Evolutionary conservation across 164 flowering plant species (phyloP).

Genomic region (Nelumbo lutea): DNA sequence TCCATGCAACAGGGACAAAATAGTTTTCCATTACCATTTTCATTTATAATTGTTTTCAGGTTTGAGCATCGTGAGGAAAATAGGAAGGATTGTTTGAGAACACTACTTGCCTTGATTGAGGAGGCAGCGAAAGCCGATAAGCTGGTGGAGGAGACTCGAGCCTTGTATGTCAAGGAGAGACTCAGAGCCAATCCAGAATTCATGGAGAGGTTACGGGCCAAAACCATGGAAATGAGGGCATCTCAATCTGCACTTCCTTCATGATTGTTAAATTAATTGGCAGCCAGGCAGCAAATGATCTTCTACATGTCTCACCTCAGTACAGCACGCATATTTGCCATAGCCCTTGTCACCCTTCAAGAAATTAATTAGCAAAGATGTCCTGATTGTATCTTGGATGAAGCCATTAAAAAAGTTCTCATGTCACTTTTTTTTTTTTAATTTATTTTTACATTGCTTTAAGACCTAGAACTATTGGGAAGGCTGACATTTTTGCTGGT

Average conservation of each 20-base stretch:
- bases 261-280: background rate
- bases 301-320: too few relatives aligned
- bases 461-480: too few relatives aligned
- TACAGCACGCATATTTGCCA: too few relatives aligned
- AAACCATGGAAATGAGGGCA: slow-evolving; percentile 31
- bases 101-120: slow-evolving; percentile 65
- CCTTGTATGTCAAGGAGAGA: slow-evolving; percentile 62
- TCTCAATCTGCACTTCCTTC: slow-evolving; percentile 11
- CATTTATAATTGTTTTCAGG: slow-evolving; percentile 29
- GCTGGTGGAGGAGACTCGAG: slow-evolving; percentile 65
- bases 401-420: too few relatives aligned
- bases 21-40: background rate
- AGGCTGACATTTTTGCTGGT: too few relatives aligned
- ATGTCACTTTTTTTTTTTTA: too few relatives aligned
- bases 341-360: too few relatives aligned
- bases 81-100: slow-evolving; percentile 91
- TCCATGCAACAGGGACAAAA: background rate
- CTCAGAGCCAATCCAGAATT: slow-evolving; percentile 76
- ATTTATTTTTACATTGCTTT: too few relatives aligned
- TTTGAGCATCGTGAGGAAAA: slow-evolving; percentile 97
- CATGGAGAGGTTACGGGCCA: slow-evolving; percentile 76
- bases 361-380: too few relatives aligned
- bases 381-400: too few relatives aligned
- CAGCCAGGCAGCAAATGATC: background rate
- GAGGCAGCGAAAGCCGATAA: slow-evolving; percentile 85